Conservation (phyloP, 2,329 filamentous ascomycete species). For the Colletotrichum limetticola region DNA sequence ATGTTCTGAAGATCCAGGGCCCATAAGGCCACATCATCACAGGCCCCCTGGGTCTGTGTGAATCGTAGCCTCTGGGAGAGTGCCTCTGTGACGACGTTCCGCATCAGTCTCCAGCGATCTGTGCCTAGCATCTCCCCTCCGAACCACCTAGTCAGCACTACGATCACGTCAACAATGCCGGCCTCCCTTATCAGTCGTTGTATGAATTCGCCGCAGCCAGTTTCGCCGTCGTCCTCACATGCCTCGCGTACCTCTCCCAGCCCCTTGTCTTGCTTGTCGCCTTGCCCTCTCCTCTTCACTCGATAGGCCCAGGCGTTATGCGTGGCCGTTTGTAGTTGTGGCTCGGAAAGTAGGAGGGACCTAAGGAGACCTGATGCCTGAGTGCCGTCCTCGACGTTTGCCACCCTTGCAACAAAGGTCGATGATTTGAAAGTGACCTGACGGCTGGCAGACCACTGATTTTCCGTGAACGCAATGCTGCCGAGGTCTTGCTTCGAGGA, state of each 20-base stretch:
- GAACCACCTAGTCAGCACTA: conserved; percentile 72
- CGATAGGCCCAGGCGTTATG: conserved; percentile 70
- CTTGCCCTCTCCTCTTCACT: conserved; percentile 27
- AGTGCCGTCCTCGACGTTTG: conserved; percentile 49
- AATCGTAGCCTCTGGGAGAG: conserved; percentile 61
- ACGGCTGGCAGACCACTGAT: conserved; percentile 62
- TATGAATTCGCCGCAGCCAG: conserved; percentile 66
- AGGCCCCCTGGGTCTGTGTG: conserved; percentile 14
- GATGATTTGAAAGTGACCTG: conserved; percentile 64
- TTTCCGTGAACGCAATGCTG: conserved; percentile 23
- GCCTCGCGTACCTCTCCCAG: conserved; percentile 53
- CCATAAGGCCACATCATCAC: conserved; percentile 67
- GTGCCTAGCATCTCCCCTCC: conserved; percentile 70
- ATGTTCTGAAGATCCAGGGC: conserved; percentile 66
- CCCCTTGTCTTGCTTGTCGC: not conserved
- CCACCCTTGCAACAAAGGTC: conserved; percentile 66
- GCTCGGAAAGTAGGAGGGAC: conserved; percentile 59
- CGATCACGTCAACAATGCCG: conserved; percentile 61
- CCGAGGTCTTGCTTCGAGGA: conserved; percentile 34
- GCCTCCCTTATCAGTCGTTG: conserved; percentile 64
- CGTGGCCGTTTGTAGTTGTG: conserved; percentile 62
- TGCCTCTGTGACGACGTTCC: conserved; percentile 64
- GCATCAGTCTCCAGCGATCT: conserved; percentile 72
- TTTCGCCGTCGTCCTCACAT: conserved; percentile 71
- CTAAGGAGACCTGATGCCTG: conserved; percentile 57